Base-by-base conservation (phyloP, 768 basidiomycete species). In the Tricholoma sp. region DNA sequence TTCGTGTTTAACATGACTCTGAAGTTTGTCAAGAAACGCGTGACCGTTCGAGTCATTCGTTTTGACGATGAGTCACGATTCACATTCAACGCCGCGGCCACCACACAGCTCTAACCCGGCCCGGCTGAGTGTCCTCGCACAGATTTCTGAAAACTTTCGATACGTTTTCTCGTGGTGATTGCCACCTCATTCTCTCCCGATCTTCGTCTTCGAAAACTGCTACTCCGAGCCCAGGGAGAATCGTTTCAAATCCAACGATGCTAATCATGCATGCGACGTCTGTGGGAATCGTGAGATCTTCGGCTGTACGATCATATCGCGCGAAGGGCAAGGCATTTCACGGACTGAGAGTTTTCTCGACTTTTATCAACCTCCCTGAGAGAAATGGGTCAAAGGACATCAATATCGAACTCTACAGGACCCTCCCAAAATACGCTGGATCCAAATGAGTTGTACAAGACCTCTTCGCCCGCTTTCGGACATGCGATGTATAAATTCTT, bases 401-500 rank as follows among this genome's bases (percentile, higher is more conserved):
- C 44, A 13, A 28, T 18, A 28, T 12, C 11, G 28, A 24, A 5
- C 20, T 28, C 44, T 24, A 24, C 28, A 29, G 10, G 12, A 31
- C 31, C 15, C 11, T 31, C 18, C 49, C 53, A 57, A 55, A 10
- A 29, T 18, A 47, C 36, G n/a, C 18, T 29, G 5, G 34, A 18
- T 18, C 11, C 50, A 15, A 34, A 47, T 39, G 63, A 62, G 12
- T 53, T 70, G 4, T 69, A 65, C 57, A 61, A 59, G 51, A 61
- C 66, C n/a, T 42, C 63, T 13, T 69, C 71, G 33, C 72, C 73
- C 3, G 42, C 69, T 1, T 87, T 89, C 47, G 87, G 88, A 0
- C 83, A 81, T 61, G 71, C 69, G 3, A 65, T 81, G 60, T 78
- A 74, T 53, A 76, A 79, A 45, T 78, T 80, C 52, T 88, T 80